Conservation (phyloP, 139 green algal genomes). For the Volvox africanus region DNA sequence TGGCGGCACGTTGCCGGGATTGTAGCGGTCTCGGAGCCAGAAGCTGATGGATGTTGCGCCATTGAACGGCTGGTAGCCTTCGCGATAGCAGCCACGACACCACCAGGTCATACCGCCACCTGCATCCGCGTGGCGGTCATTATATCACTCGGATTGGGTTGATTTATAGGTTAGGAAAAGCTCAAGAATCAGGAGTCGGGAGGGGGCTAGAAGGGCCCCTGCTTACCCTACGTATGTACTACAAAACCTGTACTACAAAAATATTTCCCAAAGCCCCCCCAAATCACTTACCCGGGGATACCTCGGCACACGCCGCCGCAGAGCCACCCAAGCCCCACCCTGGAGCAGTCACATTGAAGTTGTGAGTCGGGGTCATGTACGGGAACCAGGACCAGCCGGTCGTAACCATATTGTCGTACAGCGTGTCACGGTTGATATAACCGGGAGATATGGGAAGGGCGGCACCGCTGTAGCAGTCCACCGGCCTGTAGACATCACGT, state of each 20-base stretch:
- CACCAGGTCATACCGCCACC: slow-evolving; percentile 59
- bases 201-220: no score
- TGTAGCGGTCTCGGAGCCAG: slow-evolving; percentile 34
- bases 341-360: slow-evolving; percentile 31
- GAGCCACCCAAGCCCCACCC: slow-evolving; percentile 13
- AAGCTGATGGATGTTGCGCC: slow-evolving; percentile 40
- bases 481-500: not conserved
- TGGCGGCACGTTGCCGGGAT: slow-evolving; percentile 26
- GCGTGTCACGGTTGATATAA: slow-evolving; percentile 21
- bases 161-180: no score
- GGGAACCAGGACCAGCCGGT: slow-evolving; percentile 44
- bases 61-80: slow-evolving; percentile 62
- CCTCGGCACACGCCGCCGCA: slow-evolving; percentile 27
- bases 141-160: no score
- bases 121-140: not conserved
- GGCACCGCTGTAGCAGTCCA: slow-evolving; percentile 24
- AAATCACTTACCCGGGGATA: not conserved
- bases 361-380: slow-evolving; percentile 37
- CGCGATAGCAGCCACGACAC: slow-evolving; percentile 49
- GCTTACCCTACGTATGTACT: not conserved
- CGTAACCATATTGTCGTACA: slow-evolving; percentile 43
- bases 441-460: not conserved
- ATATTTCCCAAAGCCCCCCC: no score
- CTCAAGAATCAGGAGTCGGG: no score
- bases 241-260: no score